Evolutionary conservation across 352 stramenopile species (phyloP).

Genomic region (Globisporangium parvum): DNA sequence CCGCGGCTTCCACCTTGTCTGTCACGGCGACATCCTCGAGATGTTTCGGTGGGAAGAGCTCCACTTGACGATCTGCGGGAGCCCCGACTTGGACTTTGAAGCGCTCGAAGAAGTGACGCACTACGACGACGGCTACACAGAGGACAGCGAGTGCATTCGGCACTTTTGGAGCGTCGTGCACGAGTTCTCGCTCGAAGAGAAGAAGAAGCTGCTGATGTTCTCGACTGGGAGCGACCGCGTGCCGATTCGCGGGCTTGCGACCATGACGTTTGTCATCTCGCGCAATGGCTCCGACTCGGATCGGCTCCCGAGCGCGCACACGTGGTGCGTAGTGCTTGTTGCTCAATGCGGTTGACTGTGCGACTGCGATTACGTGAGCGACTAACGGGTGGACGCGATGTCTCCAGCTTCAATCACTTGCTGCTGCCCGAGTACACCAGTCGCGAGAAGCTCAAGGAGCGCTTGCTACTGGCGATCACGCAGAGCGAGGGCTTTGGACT

Average conservation of each 20-base stretch:
- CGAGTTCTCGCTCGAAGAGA: constrained; percentile 68
- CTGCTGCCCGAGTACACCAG: constrained; percentile 78
- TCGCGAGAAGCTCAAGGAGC: constrained; percentile 74
- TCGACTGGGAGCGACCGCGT: constrained; percentile 81
- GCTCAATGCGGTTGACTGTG: too few relatives aligned
- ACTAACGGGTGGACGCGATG: not conserved
- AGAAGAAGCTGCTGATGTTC: constrained; percentile 85
- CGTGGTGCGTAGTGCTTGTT: constrained; percentile 75
- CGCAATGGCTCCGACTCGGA: constrained; percentile 78
- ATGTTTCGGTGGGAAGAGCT: constrained; percentile 83
- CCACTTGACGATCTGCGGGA: constrained; percentile 70
- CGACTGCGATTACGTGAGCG: not conserved
- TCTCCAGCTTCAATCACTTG: constrained; percentile 80
- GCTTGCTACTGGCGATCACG: constrained; percentile 74
- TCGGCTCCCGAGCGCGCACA: constrained; percentile 80
- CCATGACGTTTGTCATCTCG: constrained; percentile 81
- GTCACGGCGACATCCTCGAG: constrained; percentile 58
- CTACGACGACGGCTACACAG: constrained; percentile 72
- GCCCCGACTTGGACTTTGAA: constrained; percentile 70
- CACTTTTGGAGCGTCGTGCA: constrained; percentile 84
- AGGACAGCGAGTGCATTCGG: constrained; percentile 55
- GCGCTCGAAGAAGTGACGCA: constrained; percentile 65
- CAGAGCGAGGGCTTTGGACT: constrained; percentile 82
- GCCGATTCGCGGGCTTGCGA: constrained; percentile 74
- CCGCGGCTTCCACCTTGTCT: constrained; percentile 70